Evolutionary conservation across 257 asterid genomes (phyloP), one percentile per base, ranked within the genome.

Genomic region (Solanum chiquidenum): DNA sequence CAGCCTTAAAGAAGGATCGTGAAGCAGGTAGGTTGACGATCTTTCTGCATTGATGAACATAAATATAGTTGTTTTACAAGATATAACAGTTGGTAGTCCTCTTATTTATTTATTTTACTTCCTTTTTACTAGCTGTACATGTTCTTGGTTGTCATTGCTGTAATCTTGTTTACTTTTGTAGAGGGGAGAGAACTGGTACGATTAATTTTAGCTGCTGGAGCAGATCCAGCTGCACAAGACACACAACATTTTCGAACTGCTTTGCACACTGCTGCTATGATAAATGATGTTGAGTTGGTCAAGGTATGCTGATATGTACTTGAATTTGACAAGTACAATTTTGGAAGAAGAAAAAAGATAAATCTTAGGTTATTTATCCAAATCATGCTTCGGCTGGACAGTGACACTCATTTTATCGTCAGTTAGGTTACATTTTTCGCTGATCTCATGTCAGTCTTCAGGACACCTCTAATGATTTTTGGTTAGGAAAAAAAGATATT

Each of bases 241-340:
- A 79, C 90, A 87, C 98, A 96, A 87, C 95, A 94, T 89, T 93
- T 95, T 10, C 98, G 95, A 89, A 97, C 99, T 87, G 98, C 98
- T 89, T 91, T 97, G 93, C 99, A 97, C 84, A 93, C 98, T 87
- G 98, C 99, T 87, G 93, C 99, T 16, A 97, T 96, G 99, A 95
- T 95, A 89, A 93, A 96, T 90, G 99, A 97, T 90, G 93, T 94
- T 71, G 96, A 94, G 90, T 91, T 97, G 94, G 98, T 97, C 89
- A 94, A 91, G 98, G 99, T 97, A 94, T 74, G 94, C 88, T 86
- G 89, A 60, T 88, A 38, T 42, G 74, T 60, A 49, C 86, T 82
- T 82, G 86, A 49, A 52, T 82, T 82, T 29, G 40, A 27, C 66
- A 5, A 82, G 18, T 44, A 60, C 31, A 18, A 18, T 49, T 46